phyloP scores from a whole-genome alignment of 2,329 filamentous ascomycete species.

The Coniosporium tulheliwenetii region DNA sequence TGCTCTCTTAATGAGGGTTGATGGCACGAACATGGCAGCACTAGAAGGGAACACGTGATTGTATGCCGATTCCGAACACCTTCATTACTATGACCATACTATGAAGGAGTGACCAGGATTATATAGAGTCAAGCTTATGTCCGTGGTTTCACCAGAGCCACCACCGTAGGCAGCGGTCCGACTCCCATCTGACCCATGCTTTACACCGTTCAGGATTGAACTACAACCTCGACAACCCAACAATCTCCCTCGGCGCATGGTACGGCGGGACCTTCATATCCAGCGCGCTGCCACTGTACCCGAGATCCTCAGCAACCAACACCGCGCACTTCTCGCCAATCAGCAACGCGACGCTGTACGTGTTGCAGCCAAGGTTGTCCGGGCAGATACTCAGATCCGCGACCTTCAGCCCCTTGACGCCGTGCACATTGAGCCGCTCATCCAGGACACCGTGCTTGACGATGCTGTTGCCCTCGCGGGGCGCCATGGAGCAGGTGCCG shows the following conservation, averaged over 20 bases:
- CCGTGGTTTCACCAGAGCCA: too few species aligned
- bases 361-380: slow-evolving; percentile 53
- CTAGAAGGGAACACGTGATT: too few species aligned
- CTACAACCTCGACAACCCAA: slow-evolving; percentile 25
- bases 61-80: too few species aligned
- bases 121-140: too few species aligned
- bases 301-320: slow-evolving; percentile 56
- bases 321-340: slow-evolving; percentile 63
- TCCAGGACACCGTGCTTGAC: slow-evolving; percentile 68
- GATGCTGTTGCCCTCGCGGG: slow-evolving; percentile 60
- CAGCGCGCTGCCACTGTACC: slow-evolving; percentile 54
- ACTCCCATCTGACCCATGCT: too few species aligned
- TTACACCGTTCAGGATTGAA: too few species aligned
- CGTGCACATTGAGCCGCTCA: slow-evolving; percentile 63
- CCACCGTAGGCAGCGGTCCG: too few species aligned
- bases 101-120: too few species aligned
- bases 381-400: slow-evolving; percentile 63
- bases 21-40: too few species aligned
- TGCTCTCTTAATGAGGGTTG: too few species aligned
- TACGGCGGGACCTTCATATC: slow-evolving; percentile 56
- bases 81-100: too few species aligned
- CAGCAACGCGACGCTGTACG: slow-evolving; percentile 53
- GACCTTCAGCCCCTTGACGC: slow-evolving; percentile 62
- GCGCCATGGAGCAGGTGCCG: slow-evolving; percentile 63
- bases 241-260: slow-evolving; percentile 29